These are phyloP conservation scores for Amaranthus hypochondriacus DNA, from an alignment of 148 eudicot species.

Conservation along the genomic window DNA sequence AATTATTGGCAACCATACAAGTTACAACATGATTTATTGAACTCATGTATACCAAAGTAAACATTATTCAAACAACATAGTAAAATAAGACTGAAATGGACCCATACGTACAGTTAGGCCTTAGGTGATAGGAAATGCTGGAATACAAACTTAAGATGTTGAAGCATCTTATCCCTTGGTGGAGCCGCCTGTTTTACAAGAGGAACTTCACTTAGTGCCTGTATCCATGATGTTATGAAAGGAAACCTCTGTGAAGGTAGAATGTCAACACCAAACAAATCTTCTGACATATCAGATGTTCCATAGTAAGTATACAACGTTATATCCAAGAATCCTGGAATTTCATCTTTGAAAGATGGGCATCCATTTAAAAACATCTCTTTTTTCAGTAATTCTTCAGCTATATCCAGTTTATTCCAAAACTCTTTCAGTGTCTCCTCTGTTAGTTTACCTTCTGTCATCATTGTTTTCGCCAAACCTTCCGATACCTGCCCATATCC, in stretches of 20 bases:
- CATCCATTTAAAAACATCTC: constrained; percentile 7
- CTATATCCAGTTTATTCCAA: constrained; percentile 7
- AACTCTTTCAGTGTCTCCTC: neutral
- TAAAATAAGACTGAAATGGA: too few relatives aligned
- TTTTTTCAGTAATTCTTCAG: constrained; percentile 17
- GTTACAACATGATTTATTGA: too few relatives aligned
- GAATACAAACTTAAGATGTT: neutral
- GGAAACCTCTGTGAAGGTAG: constrained; percentile 16
- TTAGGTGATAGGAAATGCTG: neutral
- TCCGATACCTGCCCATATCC: neutral
- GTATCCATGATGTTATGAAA: constrained; percentile 5
- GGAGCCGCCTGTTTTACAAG: constrained; percentile 7
- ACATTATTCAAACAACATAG: too few relatives aligned
- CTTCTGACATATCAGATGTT: neutral
- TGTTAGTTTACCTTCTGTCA: constrained; percentile 7
- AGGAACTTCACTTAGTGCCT: constrained; percentile 7
- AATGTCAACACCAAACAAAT: neutral
- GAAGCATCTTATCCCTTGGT: constrained; percentile 3
- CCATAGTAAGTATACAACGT: neutral
- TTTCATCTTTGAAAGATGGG: neutral
- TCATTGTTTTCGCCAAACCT: neutral
- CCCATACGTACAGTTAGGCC: neutral
- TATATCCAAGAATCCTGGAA: constrained; percentile 17
- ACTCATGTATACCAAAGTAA: too few relatives aligned
- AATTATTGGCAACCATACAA: too few relatives aligned